Conservation (phyloP, 2,329 filamentous ascomycete genomes). For the Atkinsonella texensis region DNA sequence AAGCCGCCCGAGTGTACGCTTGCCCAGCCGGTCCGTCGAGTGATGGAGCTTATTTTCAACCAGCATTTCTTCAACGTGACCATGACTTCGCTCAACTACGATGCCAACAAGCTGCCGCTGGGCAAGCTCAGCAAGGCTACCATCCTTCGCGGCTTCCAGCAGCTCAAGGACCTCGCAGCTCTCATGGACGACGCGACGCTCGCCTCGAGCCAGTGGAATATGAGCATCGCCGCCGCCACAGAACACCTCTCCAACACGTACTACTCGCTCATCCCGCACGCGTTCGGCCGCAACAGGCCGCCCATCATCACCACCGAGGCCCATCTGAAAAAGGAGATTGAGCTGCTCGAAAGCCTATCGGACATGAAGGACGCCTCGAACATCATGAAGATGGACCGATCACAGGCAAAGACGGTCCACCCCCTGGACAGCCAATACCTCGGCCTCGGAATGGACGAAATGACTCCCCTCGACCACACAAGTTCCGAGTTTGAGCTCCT, state of each 20-base stretch:
- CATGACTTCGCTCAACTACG: slow-evolving; percentile 58
- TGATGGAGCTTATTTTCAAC: slow-evolving; percentile 80
- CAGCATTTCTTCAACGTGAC: slow-evolving; percentile 54
- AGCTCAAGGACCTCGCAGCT: slow-evolving; percentile 62
- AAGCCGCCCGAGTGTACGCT: slow-evolving; percentile 43
- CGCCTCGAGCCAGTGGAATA: slow-evolving; percentile 31
- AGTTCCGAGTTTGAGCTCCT: slow-evolving; percentile 55
- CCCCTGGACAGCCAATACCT: slow-evolving; percentile 61
- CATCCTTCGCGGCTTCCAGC: slow-evolving; percentile 61
- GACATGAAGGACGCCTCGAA: slow-evolving; percentile 76
- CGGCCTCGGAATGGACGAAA: slow-evolving; percentile 61
- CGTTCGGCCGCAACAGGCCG: slow-evolving; percentile 61
- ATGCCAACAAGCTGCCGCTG: slow-evolving; percentile 64
- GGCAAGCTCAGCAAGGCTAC: slow-evolving; percentile 76
- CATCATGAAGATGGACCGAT: slow-evolving; percentile 57
- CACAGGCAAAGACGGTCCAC: slow-evolving; percentile 41
- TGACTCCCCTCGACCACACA: slow-evolving; percentile 51
- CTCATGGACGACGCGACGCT: slow-evolving; percentile 44
- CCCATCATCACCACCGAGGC: slow-evolving; percentile 48
- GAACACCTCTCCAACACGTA: slow-evolving; percentile 64
- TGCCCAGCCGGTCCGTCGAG: slow-evolving; percentile 44
- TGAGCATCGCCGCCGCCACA: slow-evolving; percentile 27
- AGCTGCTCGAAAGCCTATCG: slow-evolving; percentile 66
- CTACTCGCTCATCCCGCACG: slow-evolving; percentile 73
- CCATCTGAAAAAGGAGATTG: slow-evolving; percentile 62